Conservation (phyloP, 371 early-diverging fungal species). For the Syncephalastrum monosporum region DNA sequence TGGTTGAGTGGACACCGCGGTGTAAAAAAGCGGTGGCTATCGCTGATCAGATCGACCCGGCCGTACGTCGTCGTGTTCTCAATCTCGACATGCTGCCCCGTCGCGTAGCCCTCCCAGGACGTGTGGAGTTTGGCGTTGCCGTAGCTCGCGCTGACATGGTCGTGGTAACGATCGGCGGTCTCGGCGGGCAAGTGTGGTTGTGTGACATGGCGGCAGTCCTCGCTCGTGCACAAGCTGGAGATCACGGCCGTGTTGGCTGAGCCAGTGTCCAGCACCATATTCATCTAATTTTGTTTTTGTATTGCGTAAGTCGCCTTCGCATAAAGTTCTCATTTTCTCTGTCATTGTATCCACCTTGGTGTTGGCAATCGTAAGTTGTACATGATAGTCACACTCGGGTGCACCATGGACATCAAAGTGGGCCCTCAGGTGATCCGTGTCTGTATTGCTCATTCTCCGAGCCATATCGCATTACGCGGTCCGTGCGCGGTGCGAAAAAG, state of each 20-base stretch:
- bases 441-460: no score
- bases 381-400: slow-evolving; percentile 16
- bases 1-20: slow-evolving; percentile 19
- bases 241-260: slow-evolving; percentile 23
- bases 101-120: slow-evolving; percentile 19
- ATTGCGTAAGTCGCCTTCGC: no score
- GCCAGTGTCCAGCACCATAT: slow-evolving; percentile 17
- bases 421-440: slow-evolving; percentile 6
- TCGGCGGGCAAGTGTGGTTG: slow-evolving; percentile 10
- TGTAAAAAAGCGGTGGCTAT: slow-evolving; percentile 7
- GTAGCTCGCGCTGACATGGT: slow-evolving; percentile 13
- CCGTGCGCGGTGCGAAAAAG: no score
- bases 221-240: slow-evolving; percentile 10
- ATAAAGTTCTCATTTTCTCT: no score
- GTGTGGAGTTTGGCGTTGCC: slow-evolving; percentile 14
- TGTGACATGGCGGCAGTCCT: slow-evolving; percentile 8
- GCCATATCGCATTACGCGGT: no score
- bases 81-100: slow-evolving; percentile 7
- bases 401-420: slow-evolving; percentile 19
- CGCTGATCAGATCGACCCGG: slow-evolving; percentile 15
- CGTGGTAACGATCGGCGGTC: not conserved
- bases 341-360: slow-evolving; percentile 1
- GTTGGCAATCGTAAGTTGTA: slow-evolving; percentile 7
- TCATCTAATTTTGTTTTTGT: slow-evolving; percentile 5
- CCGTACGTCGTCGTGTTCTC: slow-evolving; percentile 6